Evolutionary conservation across 148 eudicot species (phyloP).

Genomic region (Spergularia bocconei): DNA sequence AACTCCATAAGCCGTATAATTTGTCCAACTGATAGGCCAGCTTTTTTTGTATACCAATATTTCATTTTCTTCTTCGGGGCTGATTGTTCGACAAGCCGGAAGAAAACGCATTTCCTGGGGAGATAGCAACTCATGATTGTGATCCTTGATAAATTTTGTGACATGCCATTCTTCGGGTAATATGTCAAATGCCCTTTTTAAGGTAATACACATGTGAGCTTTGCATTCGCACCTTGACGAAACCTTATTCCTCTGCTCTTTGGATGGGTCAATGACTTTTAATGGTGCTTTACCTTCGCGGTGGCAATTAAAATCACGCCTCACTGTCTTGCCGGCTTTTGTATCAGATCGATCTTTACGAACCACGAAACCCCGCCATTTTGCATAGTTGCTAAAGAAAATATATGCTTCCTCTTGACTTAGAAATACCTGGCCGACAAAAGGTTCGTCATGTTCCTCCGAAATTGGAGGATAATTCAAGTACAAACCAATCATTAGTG

Average conservation of each 20-base stretch:
- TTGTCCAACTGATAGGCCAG: constrained; percentile 22
- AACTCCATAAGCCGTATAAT: constrained; percentile 22
- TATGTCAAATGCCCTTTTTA: constrained; percentile 4
- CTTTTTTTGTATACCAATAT: constrained; percentile 16
- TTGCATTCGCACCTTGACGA: constrained; percentile 13
- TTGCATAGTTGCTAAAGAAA: constrained; percentile 11
- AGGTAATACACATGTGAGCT: constrained; percentile 10
- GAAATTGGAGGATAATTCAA: not conserved
- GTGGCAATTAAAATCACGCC: constrained; percentile 6
- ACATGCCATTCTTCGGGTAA: constrained; percentile 20
- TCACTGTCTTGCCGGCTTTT: not conserved
- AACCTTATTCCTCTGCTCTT: not conserved
- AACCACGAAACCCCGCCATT: not conserved
- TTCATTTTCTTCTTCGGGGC: not conserved
- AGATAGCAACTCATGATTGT: not conserved
- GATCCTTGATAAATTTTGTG: constrained; percentile 4
- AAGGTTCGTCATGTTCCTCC: not conserved
- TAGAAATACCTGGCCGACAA: constrained; percentile 8
- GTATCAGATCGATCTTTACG: constrained; percentile 1
- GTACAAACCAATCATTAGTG: not conserved
- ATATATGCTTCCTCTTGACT: constrained; percentile 9
- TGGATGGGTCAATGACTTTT: constrained; percentile 11
- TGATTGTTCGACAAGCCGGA: constrained; percentile 5
- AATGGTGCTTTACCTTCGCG: constrained; percentile 2
- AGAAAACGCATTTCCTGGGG: constrained; percentile 2